Percentiles rank a stretch among this genome's conserved stretches.
Conservation (phyloP, 768 basidiomycete species). For the Russula ochroleuca region DNA sequence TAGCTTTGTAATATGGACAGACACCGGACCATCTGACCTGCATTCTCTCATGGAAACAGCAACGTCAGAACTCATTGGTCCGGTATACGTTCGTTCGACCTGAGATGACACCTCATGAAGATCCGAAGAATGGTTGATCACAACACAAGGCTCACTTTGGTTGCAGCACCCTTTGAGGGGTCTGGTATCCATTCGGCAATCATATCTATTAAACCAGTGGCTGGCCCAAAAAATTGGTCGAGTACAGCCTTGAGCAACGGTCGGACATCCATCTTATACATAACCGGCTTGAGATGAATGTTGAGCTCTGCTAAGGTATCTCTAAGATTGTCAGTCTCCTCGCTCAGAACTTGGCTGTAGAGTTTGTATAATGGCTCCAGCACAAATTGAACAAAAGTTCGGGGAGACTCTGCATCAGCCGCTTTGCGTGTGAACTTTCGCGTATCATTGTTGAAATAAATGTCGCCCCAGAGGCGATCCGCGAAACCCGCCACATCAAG, state of each 20-base stretch:
- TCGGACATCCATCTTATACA: slow-evolving; percentile 98
- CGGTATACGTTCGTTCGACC: slow-evolving; percentile 84
- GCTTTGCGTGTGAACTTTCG: slow-evolving; percentile 89
- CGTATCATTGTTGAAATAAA: slow-evolving; percentile 82
- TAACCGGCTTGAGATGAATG: slow-evolving; percentile 84
- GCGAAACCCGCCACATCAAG: slow-evolving; percentile 86
- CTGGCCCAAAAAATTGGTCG: slow-evolving; percentile 92
- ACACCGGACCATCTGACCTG: slow-evolving; percentile 78
- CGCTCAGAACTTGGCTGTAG: slow-evolving; percentile 90
- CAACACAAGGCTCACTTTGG: slow-evolving; percentile 46
- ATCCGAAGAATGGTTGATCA: slow-evolving; percentile 2
- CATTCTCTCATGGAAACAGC: slow-evolving; percentile 79
- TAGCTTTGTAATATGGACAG: slow-evolving; percentile 90
- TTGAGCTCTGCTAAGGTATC: slow-evolving; percentile 70
- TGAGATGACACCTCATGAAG: slow-evolving; percentile 32
- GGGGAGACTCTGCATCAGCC: slow-evolving; percentile 67
- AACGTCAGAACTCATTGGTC: slow-evolving; percentile 77
- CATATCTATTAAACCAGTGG: slow-evolving; percentile 89
- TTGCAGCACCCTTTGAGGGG: slow-evolving; percentile 53
- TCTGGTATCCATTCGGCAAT: slow-evolving; percentile 87
- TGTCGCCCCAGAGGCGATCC: slow-evolving; percentile 94
- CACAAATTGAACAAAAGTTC: slow-evolving; percentile 94
- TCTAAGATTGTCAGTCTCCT: slow-evolving; percentile 85
- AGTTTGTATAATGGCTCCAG: slow-evolving; percentile 96
- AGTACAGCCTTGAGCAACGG: slow-evolving; percentile 90